Evolutionary conservation across 371 early-diverging fungal genomes (phyloP), one percentile per base, ranked within the genome.

Genomic region (Mucor irregularis): DNA sequence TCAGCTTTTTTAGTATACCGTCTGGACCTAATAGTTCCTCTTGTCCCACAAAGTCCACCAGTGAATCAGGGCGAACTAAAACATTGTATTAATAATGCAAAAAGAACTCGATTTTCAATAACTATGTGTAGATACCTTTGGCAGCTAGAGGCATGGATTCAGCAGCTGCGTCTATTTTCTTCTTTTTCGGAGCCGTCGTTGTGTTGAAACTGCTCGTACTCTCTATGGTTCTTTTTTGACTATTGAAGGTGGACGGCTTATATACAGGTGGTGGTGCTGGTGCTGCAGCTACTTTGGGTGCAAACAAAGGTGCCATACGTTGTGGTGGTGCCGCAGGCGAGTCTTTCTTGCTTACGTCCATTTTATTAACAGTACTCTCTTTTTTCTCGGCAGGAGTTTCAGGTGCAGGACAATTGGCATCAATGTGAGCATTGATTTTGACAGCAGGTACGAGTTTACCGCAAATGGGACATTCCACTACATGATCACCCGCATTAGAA

Each of bases 31-130:
- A 66, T 0, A 93, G 61, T 21, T 82, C 85, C 10, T 77, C 63
- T 62, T 94, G 94, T 17, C 94, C 94, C 8, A 88, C 78, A 63
- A 90, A 88, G 5, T 85, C 81, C 14, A 77, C 81, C 8, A 92
- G 58, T 0, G 53, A 71, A 0, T 46, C 59, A 0, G 94, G 94
- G 11, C 94, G 80, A 8, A 91, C 85, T 70, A 47, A 19, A 10
- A 13, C n/a, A n/a, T n/a, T n/a, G n/a, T n/a, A n/a, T n/a, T n/a
- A n/a, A 35, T 26, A 22, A 33, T 7, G n/a, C 2, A 21, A 8
- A 21, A 3, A 19, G 8, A 39, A 24, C 4, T 21, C 21, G 10
- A 21, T 24, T 10, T 31, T 29, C 48, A 8, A 5, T 40, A 22
- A 25, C 6, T 21, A 3, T 42, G 21, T n/a, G 1, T 16, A 26